A percentile compares a stretch with the other conserved stretches of the same genome.
phyloP scores from a whole-genome alignment of 495 filamentous ascomycete genomes.

The Hypoxylon fragiforme region DNA sequence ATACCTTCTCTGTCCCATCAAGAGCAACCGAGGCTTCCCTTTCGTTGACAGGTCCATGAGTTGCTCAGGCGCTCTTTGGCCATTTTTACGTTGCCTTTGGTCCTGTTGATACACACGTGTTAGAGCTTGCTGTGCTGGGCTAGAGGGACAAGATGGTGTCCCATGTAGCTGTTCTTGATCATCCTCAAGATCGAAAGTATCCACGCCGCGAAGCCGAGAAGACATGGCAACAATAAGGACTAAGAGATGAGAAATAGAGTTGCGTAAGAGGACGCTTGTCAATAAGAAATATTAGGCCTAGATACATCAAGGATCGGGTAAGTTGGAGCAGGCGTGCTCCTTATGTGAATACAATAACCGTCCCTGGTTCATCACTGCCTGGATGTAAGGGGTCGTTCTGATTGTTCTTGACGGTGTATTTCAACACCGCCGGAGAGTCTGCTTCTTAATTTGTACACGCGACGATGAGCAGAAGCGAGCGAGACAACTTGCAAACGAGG shows the following conservation, averaged over 20 bases:
- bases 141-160: conserved; percentile 36
- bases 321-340: conserved; percentile 15
- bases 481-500: conserved; percentile 29
- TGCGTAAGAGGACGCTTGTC: conserved; percentile 23
- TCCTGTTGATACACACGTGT: conserved; percentile 61
- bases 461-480: conserved; percentile 5
- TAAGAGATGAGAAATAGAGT: background rate
- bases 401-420: background rate
- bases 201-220: conserved; percentile 36
- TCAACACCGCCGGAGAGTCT: conserved; percentile 6
- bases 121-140: conserved; percentile 58
- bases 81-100: conserved; percentile 50
- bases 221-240: conserved; percentile 37
- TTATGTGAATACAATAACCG: conserved; percentile 13
- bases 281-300: background rate
- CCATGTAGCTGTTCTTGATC: conserved; percentile 26
- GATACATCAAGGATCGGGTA: conserved; percentile 12
- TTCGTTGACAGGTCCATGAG: conserved; percentile 47
- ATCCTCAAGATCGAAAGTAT: conserved; percentile 26
- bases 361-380: conserved; percentile 24
- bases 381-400: background rate
- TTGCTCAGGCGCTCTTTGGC: conserved; percentile 44
- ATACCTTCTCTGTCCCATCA: conserved; percentile 96
- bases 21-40: conserved; percentile 79
- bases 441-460: conserved; percentile 19